Conservation (phyloP, 139 green algal genomes). For the Edaphochlamys debaryana region DNA sequence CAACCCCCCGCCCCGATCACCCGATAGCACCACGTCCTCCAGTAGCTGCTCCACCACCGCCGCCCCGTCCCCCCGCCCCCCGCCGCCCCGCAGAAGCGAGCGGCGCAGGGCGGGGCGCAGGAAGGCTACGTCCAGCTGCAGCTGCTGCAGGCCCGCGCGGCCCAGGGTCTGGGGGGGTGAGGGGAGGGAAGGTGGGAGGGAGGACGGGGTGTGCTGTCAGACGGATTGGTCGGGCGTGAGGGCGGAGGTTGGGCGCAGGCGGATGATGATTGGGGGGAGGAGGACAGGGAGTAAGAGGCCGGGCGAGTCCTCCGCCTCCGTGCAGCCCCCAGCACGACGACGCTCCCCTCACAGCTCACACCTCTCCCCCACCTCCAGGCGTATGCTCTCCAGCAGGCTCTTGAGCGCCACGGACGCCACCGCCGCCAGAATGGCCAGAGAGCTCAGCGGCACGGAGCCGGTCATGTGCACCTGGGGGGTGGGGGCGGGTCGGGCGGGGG, state of each 20-base stretch:
- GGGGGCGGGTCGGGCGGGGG: not conserved
- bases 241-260: not conserved
- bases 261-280: too few species aligned
- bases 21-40: constrained; percentile 78
- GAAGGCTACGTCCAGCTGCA: constrained; percentile 87
- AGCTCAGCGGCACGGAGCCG: constrained; percentile 22
- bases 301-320: too few species aligned
- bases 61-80: constrained; percentile 41
- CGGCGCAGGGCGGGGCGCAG: constrained; percentile 68
- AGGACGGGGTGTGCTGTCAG: not conserved
- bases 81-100: constrained; percentile 48
- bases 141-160: constrained; percentile 79
- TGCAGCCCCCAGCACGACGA: too few species aligned
- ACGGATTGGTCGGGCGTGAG: not conserved
- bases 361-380: constrained; percentile 54
- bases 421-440: constrained; percentile 60
- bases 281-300: not conserved
- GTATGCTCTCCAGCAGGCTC: constrained; percentile 74
- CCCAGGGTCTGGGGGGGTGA: constrained; percentile 52
- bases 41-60: constrained; percentile 68
- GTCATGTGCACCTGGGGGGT: constrained; percentile 42
- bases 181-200: not conserved
- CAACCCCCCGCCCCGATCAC: not conserved
- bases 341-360: too few species aligned
- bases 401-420: constrained; percentile 70